phyloP scores from a whole-genome alignment of 805 yeast genomes.

The Lachancea meyersii region DNA sequence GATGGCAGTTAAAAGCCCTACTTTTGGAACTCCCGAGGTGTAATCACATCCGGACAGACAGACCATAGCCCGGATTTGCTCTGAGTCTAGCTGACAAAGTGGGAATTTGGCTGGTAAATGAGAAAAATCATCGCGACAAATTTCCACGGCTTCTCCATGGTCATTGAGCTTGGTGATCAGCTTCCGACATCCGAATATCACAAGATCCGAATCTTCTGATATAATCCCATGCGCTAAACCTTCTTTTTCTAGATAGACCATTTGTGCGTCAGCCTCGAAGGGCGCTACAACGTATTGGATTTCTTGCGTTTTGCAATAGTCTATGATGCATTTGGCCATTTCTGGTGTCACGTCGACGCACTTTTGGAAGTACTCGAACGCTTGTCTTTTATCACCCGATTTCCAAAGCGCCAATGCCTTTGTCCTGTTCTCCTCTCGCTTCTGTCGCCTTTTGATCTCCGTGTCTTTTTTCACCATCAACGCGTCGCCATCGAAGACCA shows the following conservation, averaged over 20 bases:
- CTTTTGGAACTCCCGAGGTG: constrained; percentile 73
- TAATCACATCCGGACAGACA: constrained; percentile 96
- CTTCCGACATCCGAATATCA: constrained; percentile 75
- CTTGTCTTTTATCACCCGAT: constrained; percentile 52
- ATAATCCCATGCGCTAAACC: constrained; percentile 79
- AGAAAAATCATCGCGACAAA: constrained; percentile 49
- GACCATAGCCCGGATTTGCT: constrained; percentile 69
- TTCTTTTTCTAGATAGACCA: constrained; percentile 76
- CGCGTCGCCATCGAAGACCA: constrained; percentile 91
- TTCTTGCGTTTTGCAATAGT: constrained; percentile 49
- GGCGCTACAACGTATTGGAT: constrained; percentile 89
- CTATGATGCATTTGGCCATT: constrained; percentile 84
- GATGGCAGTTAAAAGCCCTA: constrained; percentile 77
- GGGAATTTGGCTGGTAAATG: constrained; percentile 42
- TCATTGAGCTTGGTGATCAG: constrained; percentile 80
- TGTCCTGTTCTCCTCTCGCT: constrained; percentile 51
- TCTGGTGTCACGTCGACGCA: constrained; percentile 83
- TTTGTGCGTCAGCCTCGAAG: constrained; percentile 95
- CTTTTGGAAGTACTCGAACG: constrained; percentile 64
- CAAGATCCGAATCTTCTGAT: constrained; percentile 89
- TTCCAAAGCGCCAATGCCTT: constrained; percentile 48
- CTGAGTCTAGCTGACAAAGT: constrained; percentile 44
- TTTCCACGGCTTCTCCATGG: constrained; percentile 60
- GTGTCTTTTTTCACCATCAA: constrained; percentile 74
- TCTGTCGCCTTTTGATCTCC: constrained; percentile 54